Evolutionary conservation across 202 grass and related monocot species (phyloP).

Genomic region (Dendrocalamus latiflorus): DNA sequence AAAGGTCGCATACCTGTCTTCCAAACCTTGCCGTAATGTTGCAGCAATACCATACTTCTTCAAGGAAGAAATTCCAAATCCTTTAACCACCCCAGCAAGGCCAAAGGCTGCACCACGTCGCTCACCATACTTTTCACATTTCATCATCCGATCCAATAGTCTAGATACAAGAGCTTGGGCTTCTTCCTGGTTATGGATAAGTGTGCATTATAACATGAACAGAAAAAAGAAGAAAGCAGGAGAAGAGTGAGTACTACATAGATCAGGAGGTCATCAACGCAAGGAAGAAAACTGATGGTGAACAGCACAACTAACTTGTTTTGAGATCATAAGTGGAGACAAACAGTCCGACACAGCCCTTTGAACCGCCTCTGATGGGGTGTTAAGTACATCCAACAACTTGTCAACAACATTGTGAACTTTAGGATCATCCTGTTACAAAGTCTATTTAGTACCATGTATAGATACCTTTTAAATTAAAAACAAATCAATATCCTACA

Average conservation of each 20-base stretch:
- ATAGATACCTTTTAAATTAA: not conserved
- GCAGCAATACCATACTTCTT: conserved; percentile 88
- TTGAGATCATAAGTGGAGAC: conserved; percentile 88
- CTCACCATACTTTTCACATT: conserved; percentile 92
- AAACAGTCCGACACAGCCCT: conserved; percentile 93
- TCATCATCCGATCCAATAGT: conserved; percentile 84
- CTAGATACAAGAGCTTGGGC: conserved; percentile 73
- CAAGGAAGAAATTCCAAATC: conserved; percentile 83
- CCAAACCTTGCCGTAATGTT: conserved; percentile 60
- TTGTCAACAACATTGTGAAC: conserved; percentile 96
- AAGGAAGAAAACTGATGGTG: conserved; percentile 1
- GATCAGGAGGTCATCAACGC: not conserved
- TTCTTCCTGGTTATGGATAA: conserved; percentile 66
- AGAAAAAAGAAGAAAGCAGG: not conserved
- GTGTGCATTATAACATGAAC: conserved; percentile 16
- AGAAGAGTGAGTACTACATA: not conserved
- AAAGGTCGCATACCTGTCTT: conserved; percentile 60
- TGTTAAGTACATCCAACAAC: conserved; percentile 91
- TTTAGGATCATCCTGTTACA: conserved; percentile 95
- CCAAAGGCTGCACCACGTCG: conserved; percentile 95
- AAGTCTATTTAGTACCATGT: conserved; percentile 10
- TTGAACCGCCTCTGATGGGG: conserved; percentile 94
- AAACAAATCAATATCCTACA: conserved; percentile 16
- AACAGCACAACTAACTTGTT: conserved; percentile 47
- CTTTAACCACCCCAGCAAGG: conserved; percentile 95